Conservation (phyloP, 2,329 filamentous ascomycete genomes). For the Fusarium tjaetaba region DNA sequence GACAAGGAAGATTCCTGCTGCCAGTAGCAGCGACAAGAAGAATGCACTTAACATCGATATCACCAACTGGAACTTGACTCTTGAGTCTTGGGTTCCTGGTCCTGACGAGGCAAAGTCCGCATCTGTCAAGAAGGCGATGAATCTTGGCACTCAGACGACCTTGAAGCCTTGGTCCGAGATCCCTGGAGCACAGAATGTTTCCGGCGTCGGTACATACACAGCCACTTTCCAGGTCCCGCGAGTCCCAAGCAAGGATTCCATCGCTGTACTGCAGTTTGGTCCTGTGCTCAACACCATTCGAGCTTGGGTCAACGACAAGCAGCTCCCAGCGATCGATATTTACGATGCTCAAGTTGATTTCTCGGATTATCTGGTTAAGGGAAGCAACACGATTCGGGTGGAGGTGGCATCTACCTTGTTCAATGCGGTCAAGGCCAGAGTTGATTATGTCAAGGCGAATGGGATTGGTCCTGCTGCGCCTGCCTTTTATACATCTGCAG, state of each 20-base stretch:
- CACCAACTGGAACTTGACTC: fast-evolving
- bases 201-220: not conserved
- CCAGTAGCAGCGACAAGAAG: not conserved
- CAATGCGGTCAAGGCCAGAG: not conserved
- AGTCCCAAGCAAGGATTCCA: not conserved
- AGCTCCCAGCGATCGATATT: not conserved
- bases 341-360: not conserved
- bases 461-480: not conserved
- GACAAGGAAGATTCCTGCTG: fast-evolving
- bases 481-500: not conserved
- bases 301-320: not conserved
- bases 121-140: not conserved
- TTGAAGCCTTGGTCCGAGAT: not conserved
- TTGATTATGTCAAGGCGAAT: not conserved
- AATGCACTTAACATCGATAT: not conserved
- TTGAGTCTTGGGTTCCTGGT: not conserved
- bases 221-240: not conserved
- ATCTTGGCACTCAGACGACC: not conserved
- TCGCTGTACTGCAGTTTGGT: not conserved
- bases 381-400: fast-evolving
- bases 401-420: not conserved
- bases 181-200: not conserved
- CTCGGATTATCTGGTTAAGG: not conserved
- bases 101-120: not conserved
- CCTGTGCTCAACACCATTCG: not conserved